Base-by-base conservation (phyloP, 1,284 basidiomycete species). In the Inonotus hispidus region DNA sequence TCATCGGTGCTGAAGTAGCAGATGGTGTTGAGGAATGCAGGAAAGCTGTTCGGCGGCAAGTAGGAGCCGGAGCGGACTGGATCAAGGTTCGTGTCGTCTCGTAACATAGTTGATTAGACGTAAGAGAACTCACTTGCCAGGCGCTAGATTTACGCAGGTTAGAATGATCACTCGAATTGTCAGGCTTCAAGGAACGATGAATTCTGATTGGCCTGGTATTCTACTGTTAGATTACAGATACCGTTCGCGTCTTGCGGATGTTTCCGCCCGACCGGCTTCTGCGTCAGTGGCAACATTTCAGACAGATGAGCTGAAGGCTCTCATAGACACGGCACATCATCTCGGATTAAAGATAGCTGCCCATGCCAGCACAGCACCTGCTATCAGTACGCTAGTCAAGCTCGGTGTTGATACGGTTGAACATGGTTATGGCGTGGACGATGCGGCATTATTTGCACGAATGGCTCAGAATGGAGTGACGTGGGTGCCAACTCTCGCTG, bases 61-160 rank as follows among this genome's bases (percentile, higher is more conserved):
- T 88, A 60, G 84, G 85, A 23, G 81, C 84, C n/a, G 85, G 85
- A 3, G 83, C 84, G 3, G 85, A 88, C 71, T 84, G 82, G 80
- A 80, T 85, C 65, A 83, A 84, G 80, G 78, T 80, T 53, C 10
- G 65, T 55, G 23, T 19, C 54, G 58, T 11, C 13, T 62, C 6
- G 56, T 63, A 21, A 35, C 21, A n/a, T 21, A 7, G 11, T 43
- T 16, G 32, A 16, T 55, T 39, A 43, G n/a, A 11, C 25, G 27
- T 46, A 29, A 27, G 25, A 46, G 32, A 27, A 41, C 32, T 14
- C 41, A 41, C 23, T 57, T 50, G 21, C 50, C 19, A 13, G 52
- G 57, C 41, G 35, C 59, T 60, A 82, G 82, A 79, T 82, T 27
- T 83, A 82, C 65, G 81, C 76, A 64, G 79, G 82, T 81, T 57